Evolutionary conservation across 441 rosid species (phyloP), one percentile per base, ranked within the genome.

Genomic region (Populus hybrid): DNA sequence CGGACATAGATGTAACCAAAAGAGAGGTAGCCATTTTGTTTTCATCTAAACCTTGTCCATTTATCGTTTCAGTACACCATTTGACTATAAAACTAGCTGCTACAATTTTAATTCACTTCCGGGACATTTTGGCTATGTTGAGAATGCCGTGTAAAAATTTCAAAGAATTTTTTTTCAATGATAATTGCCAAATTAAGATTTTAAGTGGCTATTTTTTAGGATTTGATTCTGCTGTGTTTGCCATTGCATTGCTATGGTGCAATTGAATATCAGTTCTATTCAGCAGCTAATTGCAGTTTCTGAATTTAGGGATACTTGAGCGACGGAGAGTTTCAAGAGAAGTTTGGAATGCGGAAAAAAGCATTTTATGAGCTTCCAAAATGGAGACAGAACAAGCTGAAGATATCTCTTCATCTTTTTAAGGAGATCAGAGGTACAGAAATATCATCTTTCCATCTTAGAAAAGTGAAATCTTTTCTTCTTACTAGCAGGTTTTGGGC

Each of bases 301-400:
- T 63, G 26, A 56, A 75, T 71, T 59, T 82, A 94, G 98, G 91
- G 85, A 24, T 89, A 93, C 83, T 81, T 94, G 69, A 84, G 94
- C 9, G 83, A 87, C 16, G 85, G 79, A 71, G 98, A 94, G 84
- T 93, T 94, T 65, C 72, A 80, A 75, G 95, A 88, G 86, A 89
- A 83, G 69, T 82, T 94, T 31, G 82, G 84, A 82, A 90, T 93
- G 89, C 74, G 80, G 0, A 89, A 83, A 78, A 28, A 71, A 18
- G 80, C 89, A n/a, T 94, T 94, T 83, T 87, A 89, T 68, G 75
- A 68, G 83, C 91, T 91, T 78, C 89, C 97, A 18, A 93, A 89
- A 80, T 94, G 97, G 97, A 88, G 80, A 80, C 96, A 90, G 87
- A 88, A 93, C 89, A 93, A 93, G 84, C 88, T 93, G 79, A 93